Conservation (phyloP, 768 basidiomycete species). For the Strobilomyces dryophilus region DNA sequence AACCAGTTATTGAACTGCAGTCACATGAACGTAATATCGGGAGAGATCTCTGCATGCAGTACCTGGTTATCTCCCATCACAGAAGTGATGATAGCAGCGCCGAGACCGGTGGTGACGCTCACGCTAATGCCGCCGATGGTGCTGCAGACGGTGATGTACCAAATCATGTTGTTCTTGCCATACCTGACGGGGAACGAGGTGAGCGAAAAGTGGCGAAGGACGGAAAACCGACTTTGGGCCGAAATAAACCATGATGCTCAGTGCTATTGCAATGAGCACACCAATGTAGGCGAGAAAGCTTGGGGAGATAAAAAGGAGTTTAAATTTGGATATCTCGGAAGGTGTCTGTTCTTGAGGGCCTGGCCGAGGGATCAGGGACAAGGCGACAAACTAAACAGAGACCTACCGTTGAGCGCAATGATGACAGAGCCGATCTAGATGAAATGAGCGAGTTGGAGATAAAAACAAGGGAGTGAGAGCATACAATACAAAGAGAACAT, state of each 20-base stretch:
- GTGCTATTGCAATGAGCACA: conserved; percentile 58
- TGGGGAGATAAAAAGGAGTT: conserved; percentile 74
- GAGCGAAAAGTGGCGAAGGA: neutral
- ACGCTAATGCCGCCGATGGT: conserved; percentile 96
- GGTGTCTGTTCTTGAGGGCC: conserved; percentile 70
- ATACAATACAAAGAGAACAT: conserved; percentile 83
- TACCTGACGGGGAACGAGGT: conserved; percentile 40
- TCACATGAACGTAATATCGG: neutral
- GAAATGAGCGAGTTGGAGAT: neutral
- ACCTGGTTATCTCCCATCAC: conserved; percentile 77
- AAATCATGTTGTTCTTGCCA: conserved; percentile 90
- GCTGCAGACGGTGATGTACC: conserved; percentile 92
- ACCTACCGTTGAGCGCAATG: conserved; percentile 82
- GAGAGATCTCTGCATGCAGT: conserved; percentile 1
- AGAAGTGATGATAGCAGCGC: conserved; percentile 83
- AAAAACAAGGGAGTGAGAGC: conserved; percentile 26
- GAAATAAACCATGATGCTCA: conserved; percentile 78
- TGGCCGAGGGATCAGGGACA: conserved; percentile 18
- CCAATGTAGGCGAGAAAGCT: conserved; percentile 73
- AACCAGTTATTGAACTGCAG: conserved; percentile 87
- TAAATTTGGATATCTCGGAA: conserved; percentile 66
- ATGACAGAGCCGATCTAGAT: conserved; percentile 76
- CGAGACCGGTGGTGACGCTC: conserved; percentile 91
- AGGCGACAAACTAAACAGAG: neutral
- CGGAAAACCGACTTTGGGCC: conserved; percentile 58